Percentiles rank a stretch among this genome's conserved stretches.
phyloP scores from a whole-genome alignment of 2,329 filamentous ascomycete genomes.

The Penicillium palitans region DNA sequence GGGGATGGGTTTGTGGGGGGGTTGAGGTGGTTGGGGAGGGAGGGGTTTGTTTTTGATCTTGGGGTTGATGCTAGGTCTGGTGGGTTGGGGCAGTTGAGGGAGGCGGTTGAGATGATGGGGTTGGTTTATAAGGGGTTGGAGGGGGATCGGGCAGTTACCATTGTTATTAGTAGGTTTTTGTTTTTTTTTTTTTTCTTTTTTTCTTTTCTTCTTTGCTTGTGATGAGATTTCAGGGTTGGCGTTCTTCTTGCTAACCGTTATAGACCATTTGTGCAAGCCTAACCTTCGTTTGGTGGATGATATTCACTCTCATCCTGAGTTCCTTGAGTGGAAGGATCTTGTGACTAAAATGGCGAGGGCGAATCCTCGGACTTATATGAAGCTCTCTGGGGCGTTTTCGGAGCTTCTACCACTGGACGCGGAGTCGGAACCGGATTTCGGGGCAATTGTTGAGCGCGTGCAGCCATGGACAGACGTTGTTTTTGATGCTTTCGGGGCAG shows the following conservation, averaged over 20 bases:
- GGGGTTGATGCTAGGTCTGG: slow-evolving; percentile 79
- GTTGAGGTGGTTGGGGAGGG: slow-evolving; percentile 63
- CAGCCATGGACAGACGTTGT: slow-evolving; percentile 72
- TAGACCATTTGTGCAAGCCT: slow-evolving; percentile 89
- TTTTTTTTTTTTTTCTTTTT: slow-evolving; percentile 13
- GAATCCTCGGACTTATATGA: slow-evolving; percentile 73
- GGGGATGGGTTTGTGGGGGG: slow-evolving; percentile 63
- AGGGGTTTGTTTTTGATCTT: slow-evolving; percentile 73
- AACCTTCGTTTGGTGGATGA: slow-evolving; percentile 60
- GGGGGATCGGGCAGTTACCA: slow-evolving; percentile 55
- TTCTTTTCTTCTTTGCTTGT: slow-evolving; percentile 5
- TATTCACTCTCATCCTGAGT: slow-evolving; percentile 52
- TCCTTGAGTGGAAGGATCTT: slow-evolving; percentile 67
- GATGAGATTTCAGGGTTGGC: not conserved
- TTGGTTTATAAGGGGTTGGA: slow-evolving; percentile 62
- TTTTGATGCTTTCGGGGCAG: slow-evolving; percentile 69
- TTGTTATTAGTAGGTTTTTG: slow-evolving; percentile 62
- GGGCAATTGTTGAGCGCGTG: slow-evolving; percentile 56
- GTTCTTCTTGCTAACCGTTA: slow-evolving; percentile 15
- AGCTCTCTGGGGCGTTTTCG: slow-evolving; percentile 82
- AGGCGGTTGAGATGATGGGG: slow-evolving; percentile 69
- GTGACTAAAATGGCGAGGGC: slow-evolving; percentile 65
- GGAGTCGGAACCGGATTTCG: slow-evolving; percentile 20
- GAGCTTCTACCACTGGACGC: slow-evolving; percentile 62
- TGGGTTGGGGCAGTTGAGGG: slow-evolving; percentile 71